Conservation (phyloP, 306 rosid genomes). For the Pterocarpus santalinus region DNA sequence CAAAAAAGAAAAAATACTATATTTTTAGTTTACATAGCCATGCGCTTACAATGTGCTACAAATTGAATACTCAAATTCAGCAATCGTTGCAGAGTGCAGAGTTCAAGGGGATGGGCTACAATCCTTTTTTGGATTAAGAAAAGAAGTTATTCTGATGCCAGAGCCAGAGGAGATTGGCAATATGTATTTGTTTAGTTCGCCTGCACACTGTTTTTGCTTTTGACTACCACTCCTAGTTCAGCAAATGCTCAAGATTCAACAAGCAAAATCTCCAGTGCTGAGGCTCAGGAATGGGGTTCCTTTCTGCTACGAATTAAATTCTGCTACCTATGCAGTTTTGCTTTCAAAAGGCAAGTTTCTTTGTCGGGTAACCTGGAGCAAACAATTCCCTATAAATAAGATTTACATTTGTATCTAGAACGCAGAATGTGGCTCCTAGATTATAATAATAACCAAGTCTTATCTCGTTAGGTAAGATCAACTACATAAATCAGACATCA, state of each 20-base stretch:
- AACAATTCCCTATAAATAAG: slow-evolving; percentile 21
- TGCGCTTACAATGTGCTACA: slow-evolving; percentile 26
- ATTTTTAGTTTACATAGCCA: slow-evolving; percentile 19
- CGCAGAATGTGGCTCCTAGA: not conserved
- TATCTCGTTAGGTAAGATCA: no score
- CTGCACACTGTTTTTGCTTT: slow-evolving; percentile 23
- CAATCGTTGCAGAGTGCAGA: slow-evolving; percentile 30
- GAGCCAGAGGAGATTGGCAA: slow-evolving; percentile 17
- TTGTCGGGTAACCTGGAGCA: slow-evolving; percentile 9
- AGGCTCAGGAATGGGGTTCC: not conserved
- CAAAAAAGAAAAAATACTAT: not conserved
- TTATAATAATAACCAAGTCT: no score
- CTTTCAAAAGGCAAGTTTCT: slow-evolving; percentile 13
- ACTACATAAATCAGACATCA: no score
- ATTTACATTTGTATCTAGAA: slow-evolving; percentile 6
- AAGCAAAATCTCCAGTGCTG: not conserved
- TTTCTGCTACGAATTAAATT: not conserved
- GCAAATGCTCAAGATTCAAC: slow-evolving; percentile 34
- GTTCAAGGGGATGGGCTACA: slow-evolving; percentile 38
- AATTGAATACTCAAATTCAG: slow-evolving; percentile 39
- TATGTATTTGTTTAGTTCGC: not conserved
- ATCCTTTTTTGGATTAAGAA: slow-evolving; percentile 17
- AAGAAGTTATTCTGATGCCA: slow-evolving; percentile 41
- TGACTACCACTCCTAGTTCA: slow-evolving; percentile 5
- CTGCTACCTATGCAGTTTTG: not conserved